These are phyloP conservation scores for Talaromyces marneffei DNA, from an alignment of 2,329 filamentous ascomycete species.

Conservation along the genomic window DNA sequence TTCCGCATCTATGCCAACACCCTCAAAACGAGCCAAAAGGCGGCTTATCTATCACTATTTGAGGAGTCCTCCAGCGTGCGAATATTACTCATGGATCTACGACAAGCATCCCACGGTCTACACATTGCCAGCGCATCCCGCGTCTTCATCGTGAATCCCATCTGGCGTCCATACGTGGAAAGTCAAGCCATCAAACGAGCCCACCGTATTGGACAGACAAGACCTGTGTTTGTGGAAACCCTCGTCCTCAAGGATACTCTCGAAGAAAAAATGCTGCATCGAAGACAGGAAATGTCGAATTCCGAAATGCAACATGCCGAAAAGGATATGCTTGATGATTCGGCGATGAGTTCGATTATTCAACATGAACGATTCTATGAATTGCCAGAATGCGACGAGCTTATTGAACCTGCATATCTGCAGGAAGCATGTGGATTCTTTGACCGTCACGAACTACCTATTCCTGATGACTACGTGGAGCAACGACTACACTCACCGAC, in stretches of 20 bases:
- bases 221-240: conserved; percentile 77
- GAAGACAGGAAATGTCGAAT: conserved; percentile 68
- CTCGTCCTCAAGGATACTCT: conserved; percentile 73
- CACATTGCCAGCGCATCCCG: conserved; percentile 78
- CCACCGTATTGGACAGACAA: conserved; percentile 76
- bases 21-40: conserved; percentile 57
- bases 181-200: conserved; percentile 89
- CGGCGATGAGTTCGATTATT: conserved; percentile 54
- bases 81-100: conserved; percentile 86
- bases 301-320: conserved; percentile 50
- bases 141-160: conserved; percentile 84
- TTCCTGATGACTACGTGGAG: conserved; percentile 27
- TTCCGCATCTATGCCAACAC: conserved; percentile 53
- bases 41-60: conserved; percentile 73
- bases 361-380: conserved; percentile 49
- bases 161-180: conserved; percentile 76
- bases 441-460: conserved; percentile 32
- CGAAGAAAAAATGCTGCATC: conserved; percentile 75
- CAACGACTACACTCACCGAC: neutral
- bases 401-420: conserved; percentile 24
- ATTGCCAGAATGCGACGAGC: conserved; percentile 29
- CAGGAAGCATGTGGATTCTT: conserved; percentile 31
- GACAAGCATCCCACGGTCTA: conserved; percentile 78
- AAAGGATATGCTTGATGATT: conserved; percentile 55
- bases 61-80: conserved; percentile 63